Percentiles rank a stretch among this genome's conserved stretches.
Conservation (phyloP, 1,284 basidiomycete genomes). For the Cryptococcus sp. region DNA sequence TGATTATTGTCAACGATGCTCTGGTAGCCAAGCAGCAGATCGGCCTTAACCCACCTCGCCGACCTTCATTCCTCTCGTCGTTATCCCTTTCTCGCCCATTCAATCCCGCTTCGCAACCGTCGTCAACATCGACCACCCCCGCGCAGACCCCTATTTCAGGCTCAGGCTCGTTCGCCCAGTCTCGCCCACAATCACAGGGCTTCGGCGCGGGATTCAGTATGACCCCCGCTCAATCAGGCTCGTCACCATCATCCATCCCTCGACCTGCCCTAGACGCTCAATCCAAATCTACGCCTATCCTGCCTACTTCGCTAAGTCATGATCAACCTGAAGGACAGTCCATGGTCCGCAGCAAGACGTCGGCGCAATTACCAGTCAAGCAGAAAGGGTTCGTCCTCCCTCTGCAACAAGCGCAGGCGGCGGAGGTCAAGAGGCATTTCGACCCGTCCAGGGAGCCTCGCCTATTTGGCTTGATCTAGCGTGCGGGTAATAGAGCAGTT, state of each 20-base stretch:
- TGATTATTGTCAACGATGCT: no score
- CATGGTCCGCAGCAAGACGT: conserved; percentile 16
- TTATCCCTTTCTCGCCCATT: conserved; percentile 16
- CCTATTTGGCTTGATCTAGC: conserved; percentile 39
- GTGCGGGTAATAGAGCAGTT: no score
- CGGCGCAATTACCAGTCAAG: conserved; percentile 13
- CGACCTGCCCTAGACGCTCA: not conserved
- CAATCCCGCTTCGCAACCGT: conserved; percentile 5
- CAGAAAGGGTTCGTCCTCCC: conserved; percentile 15
- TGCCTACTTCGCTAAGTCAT: no score
- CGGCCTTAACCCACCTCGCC: not conserved
- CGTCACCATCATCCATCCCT: no score
- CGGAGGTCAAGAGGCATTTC: conserved; percentile 34
- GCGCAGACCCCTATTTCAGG: conserved; percentile 1
- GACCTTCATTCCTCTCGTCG: conserved; percentile 25
- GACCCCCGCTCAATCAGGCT: no score
- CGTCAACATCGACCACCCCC: conserved; percentile 6
- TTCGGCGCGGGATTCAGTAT: not conserved
- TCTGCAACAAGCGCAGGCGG: not conserved
- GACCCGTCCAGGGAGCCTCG: conserved; percentile 47
- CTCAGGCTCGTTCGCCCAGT: not conserved
- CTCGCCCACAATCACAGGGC: not conserved
- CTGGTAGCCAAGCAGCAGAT: no score
- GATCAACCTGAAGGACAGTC: not conserved
- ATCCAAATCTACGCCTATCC: no score